phyloP scores from a whole-genome alignment of 345 rosid species.

The Zanthoxylum bungeanum region DNA sequence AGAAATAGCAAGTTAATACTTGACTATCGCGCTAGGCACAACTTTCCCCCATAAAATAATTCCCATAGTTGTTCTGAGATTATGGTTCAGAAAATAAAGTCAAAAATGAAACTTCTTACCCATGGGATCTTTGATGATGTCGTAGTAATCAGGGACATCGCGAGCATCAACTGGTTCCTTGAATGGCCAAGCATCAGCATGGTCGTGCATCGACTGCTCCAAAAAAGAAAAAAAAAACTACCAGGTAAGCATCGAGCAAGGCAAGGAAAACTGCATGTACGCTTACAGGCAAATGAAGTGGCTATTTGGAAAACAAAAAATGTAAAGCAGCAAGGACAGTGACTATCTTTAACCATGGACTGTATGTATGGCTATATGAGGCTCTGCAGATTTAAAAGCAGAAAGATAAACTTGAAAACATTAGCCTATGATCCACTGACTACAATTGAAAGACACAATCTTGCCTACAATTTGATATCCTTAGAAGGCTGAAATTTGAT shows the following conservation, averaged over 20 bases:
- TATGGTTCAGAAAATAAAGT: not conserved
- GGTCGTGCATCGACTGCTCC: conserved; percentile 92
- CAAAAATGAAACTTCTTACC: conserved; percentile 46
- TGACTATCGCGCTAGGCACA: too few species aligned
- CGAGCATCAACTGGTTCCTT: conserved; percentile 94
- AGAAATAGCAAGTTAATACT: too few species aligned
- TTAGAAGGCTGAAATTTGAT: not conserved
- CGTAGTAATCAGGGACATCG: conserved; percentile 98
- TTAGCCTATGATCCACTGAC: not conserved
- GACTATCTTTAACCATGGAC: not conserved
- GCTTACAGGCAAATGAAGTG: not conserved
- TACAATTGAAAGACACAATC: not conserved
- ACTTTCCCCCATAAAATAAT: too few species aligned
- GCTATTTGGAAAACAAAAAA: not conserved
- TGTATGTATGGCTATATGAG: not conserved
- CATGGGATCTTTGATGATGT: conserved; percentile 95
- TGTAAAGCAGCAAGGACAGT: not conserved
- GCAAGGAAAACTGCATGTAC: not conserved
- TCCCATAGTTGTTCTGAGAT: not conserved
- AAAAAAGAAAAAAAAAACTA: conserved; percentile 8
- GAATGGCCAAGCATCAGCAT: conserved; percentile 97
- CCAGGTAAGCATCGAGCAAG: conserved; percentile 11
- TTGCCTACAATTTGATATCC: not conserved
- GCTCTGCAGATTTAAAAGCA: not conserved
- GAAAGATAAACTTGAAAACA: not conserved